These are phyloP conservation scores for Patellaria atrata DNA, from an alignment of 495 filamentous ascomycete species.

Conservation along the genomic window DNA sequence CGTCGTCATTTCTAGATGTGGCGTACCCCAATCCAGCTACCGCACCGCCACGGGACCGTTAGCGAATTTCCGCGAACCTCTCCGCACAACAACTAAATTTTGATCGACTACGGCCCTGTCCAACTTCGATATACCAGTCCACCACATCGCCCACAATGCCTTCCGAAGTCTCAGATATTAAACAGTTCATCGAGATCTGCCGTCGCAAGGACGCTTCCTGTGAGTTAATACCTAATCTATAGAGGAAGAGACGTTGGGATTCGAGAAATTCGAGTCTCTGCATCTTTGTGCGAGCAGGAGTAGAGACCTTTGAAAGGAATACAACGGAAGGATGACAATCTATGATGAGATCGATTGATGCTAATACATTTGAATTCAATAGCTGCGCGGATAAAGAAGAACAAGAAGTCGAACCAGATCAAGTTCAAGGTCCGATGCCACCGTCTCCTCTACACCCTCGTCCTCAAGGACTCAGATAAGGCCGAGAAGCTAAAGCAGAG, in stretches of 20 bases:
- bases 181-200: constrained; percentile 99
- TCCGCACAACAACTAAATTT: constrained; percentile 2
- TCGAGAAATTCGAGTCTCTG: too few species aligned
- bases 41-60: too few species aligned
- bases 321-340: too few species aligned
- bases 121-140: constrained; percentile 3
- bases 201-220: constrained; percentile 95
- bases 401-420: constrained; percentile 68
- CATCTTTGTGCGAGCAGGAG: too few species aligned
- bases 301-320: too few species aligned
- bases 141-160: constrained; percentile 53
- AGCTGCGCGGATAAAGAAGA: constrained; percentile 98
- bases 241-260: too few species aligned
- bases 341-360: constrained; percentile 5
- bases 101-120: not conserved
- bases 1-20: too few species aligned
- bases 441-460: constrained; percentile 87
- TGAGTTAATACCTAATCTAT: too few species aligned
- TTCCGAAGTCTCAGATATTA: constrained; percentile 97
- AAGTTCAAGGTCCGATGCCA: constrained; percentile 99
- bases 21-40: too few species aligned
- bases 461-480: constrained; percentile 93
- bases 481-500: constrained; percentile 99
- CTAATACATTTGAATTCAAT: constrained; percentile 6
- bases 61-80: not conserved